These are phyloP conservation scores for Saccharum hybrid DNA, from an alignment of 202 grass and related monocot species.

Conservation along the genomic window DNA sequence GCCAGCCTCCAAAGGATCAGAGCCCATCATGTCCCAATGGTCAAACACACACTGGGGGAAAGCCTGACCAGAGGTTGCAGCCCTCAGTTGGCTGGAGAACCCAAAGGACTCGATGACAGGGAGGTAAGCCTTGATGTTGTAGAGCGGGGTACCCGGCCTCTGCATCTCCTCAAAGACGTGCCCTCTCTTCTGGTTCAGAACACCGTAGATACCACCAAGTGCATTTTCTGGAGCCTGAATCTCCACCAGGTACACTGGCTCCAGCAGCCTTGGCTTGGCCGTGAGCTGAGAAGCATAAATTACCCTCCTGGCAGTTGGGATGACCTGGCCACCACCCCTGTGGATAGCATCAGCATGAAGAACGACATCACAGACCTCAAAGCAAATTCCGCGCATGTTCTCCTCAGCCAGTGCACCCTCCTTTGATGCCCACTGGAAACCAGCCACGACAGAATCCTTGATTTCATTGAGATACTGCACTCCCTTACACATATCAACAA, in stretches of 20 bases:
- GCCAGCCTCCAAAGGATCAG: conserved; percentile 61
- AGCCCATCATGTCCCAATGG: conserved; percentile 73
- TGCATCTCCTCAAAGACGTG: conserved; percentile 67
- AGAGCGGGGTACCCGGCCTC: conserved; percentile 68
- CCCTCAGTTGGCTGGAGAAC: conserved; percentile 59
- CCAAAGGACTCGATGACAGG: conserved; percentile 70
- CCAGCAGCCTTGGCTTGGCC: conserved; percentile 69
- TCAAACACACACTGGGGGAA: conserved; percentile 77
- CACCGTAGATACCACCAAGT: no score
- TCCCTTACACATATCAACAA: conserved; percentile 86
- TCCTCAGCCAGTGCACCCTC: conserved; percentile 49
- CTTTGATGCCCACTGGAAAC: conserved; percentile 81
- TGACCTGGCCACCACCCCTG: conserved; percentile 68
- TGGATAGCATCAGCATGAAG: conserved; percentile 59
- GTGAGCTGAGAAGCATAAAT: conserved; percentile 68
- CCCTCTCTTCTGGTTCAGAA: conserved; percentile 34
- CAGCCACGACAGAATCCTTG: conserved; percentile 80
- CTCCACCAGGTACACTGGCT: conserved; percentile 71
- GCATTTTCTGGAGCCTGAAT: conserved; percentile 64
- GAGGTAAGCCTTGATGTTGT: conserved; percentile 82
- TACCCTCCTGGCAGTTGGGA: conserved; percentile 64
- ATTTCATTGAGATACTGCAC: conserved; percentile 83
- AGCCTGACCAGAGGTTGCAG: conserved; percentile 70
- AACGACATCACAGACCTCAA: no score
- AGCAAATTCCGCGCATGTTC: no score